A percentile compares a stretch with the other conserved stretches of the same genome.
Conservation (phyloP, 257 asterid species). For the Solanum chmielewskii region DNA sequence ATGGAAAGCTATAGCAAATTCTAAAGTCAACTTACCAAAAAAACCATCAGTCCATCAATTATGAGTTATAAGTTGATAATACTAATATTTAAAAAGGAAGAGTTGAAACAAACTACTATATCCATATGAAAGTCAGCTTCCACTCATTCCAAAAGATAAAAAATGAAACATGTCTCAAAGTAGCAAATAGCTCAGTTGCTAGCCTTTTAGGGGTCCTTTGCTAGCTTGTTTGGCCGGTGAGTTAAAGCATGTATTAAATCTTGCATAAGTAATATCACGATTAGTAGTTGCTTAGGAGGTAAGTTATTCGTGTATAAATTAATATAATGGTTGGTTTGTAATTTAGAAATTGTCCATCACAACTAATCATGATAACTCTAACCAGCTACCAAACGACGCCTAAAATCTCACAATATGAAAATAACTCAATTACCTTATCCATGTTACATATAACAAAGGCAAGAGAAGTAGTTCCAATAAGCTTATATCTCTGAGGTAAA, state of each 20-base stretch:
- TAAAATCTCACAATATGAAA: background rate
- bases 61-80: background rate
- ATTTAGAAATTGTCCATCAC: background rate
- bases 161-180: background rate
- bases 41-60: background rate
- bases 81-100: background rate
- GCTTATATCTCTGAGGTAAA: constrained; percentile 79
- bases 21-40: background rate
- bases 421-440: constrained; percentile 60
- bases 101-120: background rate
- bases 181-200: background rate
- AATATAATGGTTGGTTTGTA: background rate
- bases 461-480: constrained; percentile 83
- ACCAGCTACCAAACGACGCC: background rate
- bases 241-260: background rate
- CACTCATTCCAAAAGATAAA: background rate
- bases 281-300: background rate
- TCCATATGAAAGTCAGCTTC: background rate
- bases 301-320: background rate
- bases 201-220: background rate
- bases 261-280: background rate
- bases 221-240: background rate
- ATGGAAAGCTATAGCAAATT: background rate
- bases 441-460: constrained; percentile 92
- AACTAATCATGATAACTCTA: background rate